Evolutionary conservation across 495 filamentous ascomycete genomes (phyloP).

Genomic region (Podospora comata): DNA sequence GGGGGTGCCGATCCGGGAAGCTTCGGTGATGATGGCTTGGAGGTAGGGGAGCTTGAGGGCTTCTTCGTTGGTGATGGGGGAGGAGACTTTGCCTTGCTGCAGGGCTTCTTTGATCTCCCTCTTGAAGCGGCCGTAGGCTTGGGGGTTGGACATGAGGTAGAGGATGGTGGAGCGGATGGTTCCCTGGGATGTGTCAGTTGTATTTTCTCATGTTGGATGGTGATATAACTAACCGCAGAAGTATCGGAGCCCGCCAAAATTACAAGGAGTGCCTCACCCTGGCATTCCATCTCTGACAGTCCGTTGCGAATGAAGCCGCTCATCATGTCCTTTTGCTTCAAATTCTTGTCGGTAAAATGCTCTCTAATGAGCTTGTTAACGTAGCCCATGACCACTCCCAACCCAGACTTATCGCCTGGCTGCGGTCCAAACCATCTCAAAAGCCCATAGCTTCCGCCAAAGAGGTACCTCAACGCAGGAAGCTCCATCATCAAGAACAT

Average conservation of each 20-base stretch:
- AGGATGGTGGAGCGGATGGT: slow-evolving; percentile 38
- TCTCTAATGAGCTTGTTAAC: slow-evolving; percentile 3
- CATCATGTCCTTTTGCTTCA: slow-evolving; percentile 14
- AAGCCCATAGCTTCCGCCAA: neutral
- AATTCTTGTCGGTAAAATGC: neutral
- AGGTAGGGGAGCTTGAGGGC: slow-evolving; percentile 42
- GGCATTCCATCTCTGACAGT: slow-evolving; percentile 37
- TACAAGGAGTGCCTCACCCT: slow-evolving; percentile 41
- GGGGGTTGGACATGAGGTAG: slow-evolving; percentile 45
- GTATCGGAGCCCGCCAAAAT: slow-evolving; percentile 60
- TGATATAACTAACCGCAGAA: slow-evolving; percentile 39
- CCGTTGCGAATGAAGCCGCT: slow-evolving; percentile 37
- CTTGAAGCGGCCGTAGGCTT: slow-evolving; percentile 52
- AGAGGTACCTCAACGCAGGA: too few relatives aligned
- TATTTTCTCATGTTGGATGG: too few relatives aligned
- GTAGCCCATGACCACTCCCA: slow-evolving; percentile 11
- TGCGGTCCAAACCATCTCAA: slow-evolving; percentile 2
- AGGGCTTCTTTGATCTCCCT: slow-evolving; percentile 47
- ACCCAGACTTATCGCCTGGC: slow-evolving; percentile 11
- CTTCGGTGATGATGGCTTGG: slow-evolving; percentile 47
- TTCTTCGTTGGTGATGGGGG: slow-evolving; percentile 39
- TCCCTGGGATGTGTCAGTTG: slow-evolving; percentile 12
- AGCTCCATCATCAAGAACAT: too few relatives aligned
- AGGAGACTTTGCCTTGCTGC: slow-evolving; percentile 26
- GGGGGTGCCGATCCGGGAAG: slow-evolving; percentile 41